These are phyloP conservation scores for Boletellus deceptivus DNA, from an alignment of 1,284 basidiomycete species.

Conservation along the genomic window DNA sequence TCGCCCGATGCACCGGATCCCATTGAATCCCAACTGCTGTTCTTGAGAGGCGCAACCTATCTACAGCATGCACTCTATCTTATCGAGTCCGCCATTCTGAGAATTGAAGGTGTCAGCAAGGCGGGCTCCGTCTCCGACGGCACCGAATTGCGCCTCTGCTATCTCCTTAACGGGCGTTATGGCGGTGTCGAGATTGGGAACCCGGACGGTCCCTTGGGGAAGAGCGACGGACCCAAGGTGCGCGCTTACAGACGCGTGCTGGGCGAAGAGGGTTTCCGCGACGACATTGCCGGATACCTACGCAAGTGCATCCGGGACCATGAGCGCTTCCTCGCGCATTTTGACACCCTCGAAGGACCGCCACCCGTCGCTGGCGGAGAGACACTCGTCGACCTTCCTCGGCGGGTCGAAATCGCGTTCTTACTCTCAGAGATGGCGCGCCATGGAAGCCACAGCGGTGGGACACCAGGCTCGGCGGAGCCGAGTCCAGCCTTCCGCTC, in stretches of 20 bases:
- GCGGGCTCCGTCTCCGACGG: slow-evolving; percentile 52
- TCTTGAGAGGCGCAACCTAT: slow-evolving; percentile 75
- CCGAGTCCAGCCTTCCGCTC: slow-evolving; percentile 40
- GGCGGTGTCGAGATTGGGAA: slow-evolving; percentile 77
- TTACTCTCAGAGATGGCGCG: slow-evolving; percentile 62
- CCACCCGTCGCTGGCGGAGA: slow-evolving; percentile 19
- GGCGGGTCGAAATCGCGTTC: slow-evolving; percentile 63
- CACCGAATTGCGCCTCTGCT: slow-evolving; percentile 69
- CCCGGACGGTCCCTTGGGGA: slow-evolving; percentile 70
- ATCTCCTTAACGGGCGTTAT: slow-evolving; percentile 65
- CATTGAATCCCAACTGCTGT: slow-evolving; percentile 77
- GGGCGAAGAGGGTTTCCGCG: slow-evolving; percentile 50
- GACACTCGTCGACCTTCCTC: slow-evolving; percentile 46
- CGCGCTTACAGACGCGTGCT: slow-evolving; percentile 60
- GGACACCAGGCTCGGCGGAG: slow-evolving; percentile 27
- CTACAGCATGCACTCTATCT: slow-evolving; percentile 71
- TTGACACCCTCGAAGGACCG: slow-evolving; percentile 62
- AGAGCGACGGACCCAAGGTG: slow-evolving; percentile 53
- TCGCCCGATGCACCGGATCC: slow-evolving; percentile 74
- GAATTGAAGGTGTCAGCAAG: slow-evolving; percentile 65
- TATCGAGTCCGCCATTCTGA: slow-evolving; percentile 66
- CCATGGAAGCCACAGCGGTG: slow-evolving; percentile 50
- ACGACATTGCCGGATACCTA: slow-evolving; percentile 55
- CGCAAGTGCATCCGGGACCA: slow-evolving; percentile 76
- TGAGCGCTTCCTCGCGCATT: slow-evolving; percentile 75